Evolutionary conservation across 1,139 yeast species (phyloP), one percentile per base, ranked within the genome.

Genomic region (Petasospora rhodanensis): DNA sequence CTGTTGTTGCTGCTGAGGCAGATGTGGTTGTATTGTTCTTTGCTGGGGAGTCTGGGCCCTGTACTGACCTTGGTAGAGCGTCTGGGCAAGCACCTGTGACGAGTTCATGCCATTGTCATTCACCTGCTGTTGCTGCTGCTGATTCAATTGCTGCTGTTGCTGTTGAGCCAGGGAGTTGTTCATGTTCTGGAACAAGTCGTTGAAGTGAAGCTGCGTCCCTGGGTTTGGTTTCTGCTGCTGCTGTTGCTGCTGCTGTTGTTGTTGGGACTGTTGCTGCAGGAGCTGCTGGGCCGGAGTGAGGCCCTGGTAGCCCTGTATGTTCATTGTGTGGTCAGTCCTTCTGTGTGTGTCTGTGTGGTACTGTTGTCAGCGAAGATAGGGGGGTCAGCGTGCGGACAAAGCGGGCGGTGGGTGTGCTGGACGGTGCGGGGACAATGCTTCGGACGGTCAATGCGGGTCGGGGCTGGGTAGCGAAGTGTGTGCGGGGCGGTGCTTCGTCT

Each of bases 21-120:
- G 55, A 27, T 47, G 61, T 37, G 58, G 59, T 28, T 51, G 59
- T 35, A 52, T 55, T 18, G 51, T 57, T 36, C 58, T 59, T 29
- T 54, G 64, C 35, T 54, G 61, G 47, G 66, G 47, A 4, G 54
- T 47, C 26, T 54, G 59, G 16, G 50, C 53, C 19, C 49, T 42
- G 34, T 42, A 49, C 30, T 48, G 51, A 5, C 64, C 62, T 32
- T 64, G 72, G 38, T 58, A 62, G 28, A 65, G 45, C 2, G 63
- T 52, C 36, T 62, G 68, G 1, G 64, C 59, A 26, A 63, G 33
- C 23, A 62, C 39, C 19, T 61, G 57, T 0, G 65, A 51, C 10
- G 62, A 56, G 29, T 51, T 56, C 31, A 61, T 26, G 7, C 37
- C 42, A 10, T 37, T 43, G 4, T 30, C 25, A 22, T 20, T 18